A percentile compares a stretch with the other conserved stretches of the same genome.
phyloP scores from a whole-genome alignment of 345 rosid genomes.

The Camelina hispida region DNA sequence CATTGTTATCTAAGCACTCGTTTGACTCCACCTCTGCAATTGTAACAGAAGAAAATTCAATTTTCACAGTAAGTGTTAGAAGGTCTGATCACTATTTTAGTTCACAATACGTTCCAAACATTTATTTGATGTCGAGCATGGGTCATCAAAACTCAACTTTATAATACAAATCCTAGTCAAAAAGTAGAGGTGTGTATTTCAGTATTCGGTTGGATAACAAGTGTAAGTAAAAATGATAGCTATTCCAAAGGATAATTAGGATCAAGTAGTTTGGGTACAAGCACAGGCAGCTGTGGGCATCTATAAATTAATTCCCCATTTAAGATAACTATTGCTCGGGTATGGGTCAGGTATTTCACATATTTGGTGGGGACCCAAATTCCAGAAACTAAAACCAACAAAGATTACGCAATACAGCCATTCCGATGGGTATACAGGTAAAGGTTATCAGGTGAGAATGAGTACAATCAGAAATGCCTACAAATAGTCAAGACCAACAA shows the following conservation, averaged over 20 bases:
- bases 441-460: background rate
- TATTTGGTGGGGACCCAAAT: background rate
- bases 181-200: background rate
- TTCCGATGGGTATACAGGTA: background rate
- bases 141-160: background rate
- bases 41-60: background rate
- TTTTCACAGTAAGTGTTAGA: background rate
- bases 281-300: too few relatives aligned
- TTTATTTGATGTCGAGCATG: background rate
- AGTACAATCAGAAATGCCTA: background rate
- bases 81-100: background rate
- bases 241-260: background rate
- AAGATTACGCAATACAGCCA: background rate
- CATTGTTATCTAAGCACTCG: conserved; percentile 91
- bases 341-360: background rate
- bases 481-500: background rate
- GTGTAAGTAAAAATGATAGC: background rate
- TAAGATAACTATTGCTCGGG: too few relatives aligned
- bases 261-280: background rate
- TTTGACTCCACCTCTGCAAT: conserved; percentile 90
- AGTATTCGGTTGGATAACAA: background rate
- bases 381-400: background rate
- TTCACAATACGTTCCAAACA: background rate
- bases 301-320: too few relatives aligned
- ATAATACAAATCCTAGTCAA: background rate